Evolutionary conservation across 2,329 filamentous ascomycete genomes (phyloP).

Genomic region (Pseudocercospora vitis): DNA sequence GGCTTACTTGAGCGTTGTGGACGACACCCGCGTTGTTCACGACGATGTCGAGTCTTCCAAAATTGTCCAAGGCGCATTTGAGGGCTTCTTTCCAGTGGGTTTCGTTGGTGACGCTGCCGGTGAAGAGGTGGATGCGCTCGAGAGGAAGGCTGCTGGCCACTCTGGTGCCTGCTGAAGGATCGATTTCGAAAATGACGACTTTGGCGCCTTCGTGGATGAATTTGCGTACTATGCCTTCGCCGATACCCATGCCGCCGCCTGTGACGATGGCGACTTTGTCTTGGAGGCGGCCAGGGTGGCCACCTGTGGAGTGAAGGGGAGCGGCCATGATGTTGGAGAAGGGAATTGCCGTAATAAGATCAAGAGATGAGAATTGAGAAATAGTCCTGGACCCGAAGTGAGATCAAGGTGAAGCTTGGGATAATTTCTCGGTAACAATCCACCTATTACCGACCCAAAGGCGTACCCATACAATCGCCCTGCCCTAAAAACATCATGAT

Average conservation of each 20-base stretch:
- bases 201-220: slow-evolving; percentile 35
- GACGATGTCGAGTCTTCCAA: slow-evolving; percentile 31
- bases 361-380: too few species aligned
- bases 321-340: not conserved
- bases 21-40: slow-evolving; percentile 33
- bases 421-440: too few species aligned
- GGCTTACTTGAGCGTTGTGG: slow-evolving; percentile 24
- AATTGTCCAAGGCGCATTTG: slow-evolving; percentile 25
- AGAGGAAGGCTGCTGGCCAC: slow-evolving; percentile 14
- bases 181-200: slow-evolving; percentile 35
- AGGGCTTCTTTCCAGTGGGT: slow-evolving; percentile 33
- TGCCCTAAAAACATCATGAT: not conserved
- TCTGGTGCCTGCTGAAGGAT: slow-evolving; percentile 16
- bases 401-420: too few species aligned
- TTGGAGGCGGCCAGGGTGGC: slow-evolving; percentile 17
- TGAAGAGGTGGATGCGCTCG: slow-evolving; percentile 10
- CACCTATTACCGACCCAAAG: too few species aligned
- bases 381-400: too few species aligned
- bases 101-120: slow-evolving; percentile 32
- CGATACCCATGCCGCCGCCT: slow-evolving; percentile 35
- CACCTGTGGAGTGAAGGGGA: not conserved
- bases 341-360: not conserved
- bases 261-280: slow-evolving; percentile 32
- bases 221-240: slow-evolving; percentile 34
- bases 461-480: too few species aligned